A percentile compares a stretch with the other conserved stretches of the same genome.
phyloP scores from a whole-genome alignment of 805 yeast species.

The Sugiyamaella chiloensis region DNA sequence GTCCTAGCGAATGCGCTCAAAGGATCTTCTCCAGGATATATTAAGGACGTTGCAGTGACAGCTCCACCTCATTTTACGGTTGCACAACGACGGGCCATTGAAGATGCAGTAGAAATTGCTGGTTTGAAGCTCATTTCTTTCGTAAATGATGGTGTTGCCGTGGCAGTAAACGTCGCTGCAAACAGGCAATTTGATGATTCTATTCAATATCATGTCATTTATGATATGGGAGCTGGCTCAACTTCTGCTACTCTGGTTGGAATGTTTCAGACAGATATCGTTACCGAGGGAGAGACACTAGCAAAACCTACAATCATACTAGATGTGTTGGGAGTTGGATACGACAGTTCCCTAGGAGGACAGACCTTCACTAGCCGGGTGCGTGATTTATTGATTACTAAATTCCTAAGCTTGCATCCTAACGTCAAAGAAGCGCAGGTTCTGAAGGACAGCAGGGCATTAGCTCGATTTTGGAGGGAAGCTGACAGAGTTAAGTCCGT shows the following conservation, averaged over 20 bases:
- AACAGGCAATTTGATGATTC: conserved; percentile 46
- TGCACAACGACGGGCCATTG: conserved; percentile 64
- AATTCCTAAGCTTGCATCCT: conserved; percentile 46
- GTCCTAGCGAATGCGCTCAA: conserved; percentile 45
- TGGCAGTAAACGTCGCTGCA: conserved; percentile 76
- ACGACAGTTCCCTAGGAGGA: conserved; percentile 71
- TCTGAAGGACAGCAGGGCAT: conserved; percentile 49
- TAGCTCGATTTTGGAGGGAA: conserved; percentile 68
- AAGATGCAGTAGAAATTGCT: conserved; percentile 70
- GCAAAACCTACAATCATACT: conserved; percentile 37
- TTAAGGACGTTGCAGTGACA: conserved; percentile 68
- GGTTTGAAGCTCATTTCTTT: conserved; percentile 62
- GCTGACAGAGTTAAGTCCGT: conserved; percentile 88
- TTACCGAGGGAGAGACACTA: conserved; percentile 20
- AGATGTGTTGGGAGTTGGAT: conserved; percentile 70
- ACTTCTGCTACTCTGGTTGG: conserved; percentile 84
- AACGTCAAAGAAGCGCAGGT: conserved; percentile 40
- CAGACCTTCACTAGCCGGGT: conserved; percentile 64
- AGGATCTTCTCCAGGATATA: conserved; percentile 41
- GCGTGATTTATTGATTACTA: conserved; percentile 55
- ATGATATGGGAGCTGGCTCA: conserved; percentile 92
- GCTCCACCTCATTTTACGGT: conserved; percentile 70
- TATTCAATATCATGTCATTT: conserved; percentile 63
- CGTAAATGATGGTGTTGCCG: conserved; percentile 90
- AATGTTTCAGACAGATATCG: conserved; percentile 45